Conservation (phyloP, 1,139 yeast genomes). For the Sugiyamaella neomexicana region DNA sequence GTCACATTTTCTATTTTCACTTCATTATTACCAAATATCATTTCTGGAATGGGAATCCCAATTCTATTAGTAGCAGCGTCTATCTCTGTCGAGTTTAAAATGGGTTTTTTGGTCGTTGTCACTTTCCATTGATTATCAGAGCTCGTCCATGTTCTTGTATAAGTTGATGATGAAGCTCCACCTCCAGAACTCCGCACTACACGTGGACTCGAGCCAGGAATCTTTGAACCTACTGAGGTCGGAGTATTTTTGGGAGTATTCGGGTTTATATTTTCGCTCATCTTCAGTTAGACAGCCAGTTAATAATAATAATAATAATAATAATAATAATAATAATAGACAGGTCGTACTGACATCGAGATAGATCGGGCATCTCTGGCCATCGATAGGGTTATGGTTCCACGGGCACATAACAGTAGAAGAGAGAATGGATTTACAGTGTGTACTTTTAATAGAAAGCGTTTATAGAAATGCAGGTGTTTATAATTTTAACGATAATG, state of each 20-base stretch:
- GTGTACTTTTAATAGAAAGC: not conserved
- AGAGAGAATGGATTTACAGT: not conserved
- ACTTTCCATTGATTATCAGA: conserved; percentile 58
- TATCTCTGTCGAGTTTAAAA: conserved; percentile 69
- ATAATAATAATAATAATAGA: no score
- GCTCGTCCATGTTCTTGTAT: conserved; percentile 8
- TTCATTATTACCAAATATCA: conserved; percentile 91
- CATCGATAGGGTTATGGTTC: conserved; percentile 3
- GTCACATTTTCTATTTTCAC: conserved; percentile 50
- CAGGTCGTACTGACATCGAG: not conserved
- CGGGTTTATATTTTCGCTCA: conserved; percentile 1
- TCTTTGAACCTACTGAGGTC: not conserved
- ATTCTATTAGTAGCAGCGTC: conserved; percentile 64
- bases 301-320: no score
- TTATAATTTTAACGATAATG: no score
- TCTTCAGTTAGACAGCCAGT: not conserved
- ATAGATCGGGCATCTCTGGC: not conserved
- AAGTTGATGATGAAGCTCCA: not conserved
- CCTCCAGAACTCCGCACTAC: not conserved
- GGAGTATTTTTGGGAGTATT: not conserved
- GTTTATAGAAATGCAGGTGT: no score
- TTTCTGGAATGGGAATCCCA: conserved; percentile 88
- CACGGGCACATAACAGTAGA: not conserved
- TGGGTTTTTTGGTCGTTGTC: conserved; percentile 71
- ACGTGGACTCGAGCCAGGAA: not conserved